Base-by-base conservation (phyloP, 441 rosid species). In the Erysimum cheiri region DNA sequence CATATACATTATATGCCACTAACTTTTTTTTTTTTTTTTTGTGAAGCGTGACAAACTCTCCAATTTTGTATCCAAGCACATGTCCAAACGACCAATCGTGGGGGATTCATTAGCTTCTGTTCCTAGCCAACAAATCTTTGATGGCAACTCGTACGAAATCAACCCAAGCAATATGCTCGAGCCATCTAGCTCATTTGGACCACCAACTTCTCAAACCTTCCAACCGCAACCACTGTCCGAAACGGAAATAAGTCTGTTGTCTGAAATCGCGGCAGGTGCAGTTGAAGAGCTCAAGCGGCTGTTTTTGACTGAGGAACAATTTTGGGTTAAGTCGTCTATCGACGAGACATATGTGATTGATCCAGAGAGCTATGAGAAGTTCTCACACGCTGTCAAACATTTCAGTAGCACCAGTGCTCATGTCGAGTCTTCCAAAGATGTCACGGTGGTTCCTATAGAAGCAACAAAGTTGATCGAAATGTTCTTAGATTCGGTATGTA, bases 351-450 rank as follows among this genome's bases (percentile, higher is more conserved):
- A 63, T 46, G 49, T 77, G 35, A 73, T 91, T 64, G 67, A 83
- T 22, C 81, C 63, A 0, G 82, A 77, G 11, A 73, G 24, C 40
- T 92, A 87, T 32, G 79, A 84, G n/a, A 84, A 75, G 40, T 58
- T 80, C 29, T 80, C 75, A 50, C 75, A 76, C 0, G 71, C 81
- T 19, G 10, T 50, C 29, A 68, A 7, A 58, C 83, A 71, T 37
- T 79, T 82, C 24, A 84, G 64, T 53, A 69, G 68, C 35, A 19
- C 72, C 5, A 76, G 69, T 60, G 79, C 82, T 32, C 82, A 80
- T 3, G 22, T 84, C 9, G 97, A 92, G 71, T 80, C 92, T 12
- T 89, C 97, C 3, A 86, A 78, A 72, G 75, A 74, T 14, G 69
- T 78, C 19, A 77, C 70, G 3, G 62, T 80, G 5, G 82, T 89